A percentile compares a stretch with the other conserved stretches of the same genome.
These are phyloP conservation scores for Globisporangium polare DNA, from an alignment of 352 stramenopile species.

Conservation along the genomic window DNA sequence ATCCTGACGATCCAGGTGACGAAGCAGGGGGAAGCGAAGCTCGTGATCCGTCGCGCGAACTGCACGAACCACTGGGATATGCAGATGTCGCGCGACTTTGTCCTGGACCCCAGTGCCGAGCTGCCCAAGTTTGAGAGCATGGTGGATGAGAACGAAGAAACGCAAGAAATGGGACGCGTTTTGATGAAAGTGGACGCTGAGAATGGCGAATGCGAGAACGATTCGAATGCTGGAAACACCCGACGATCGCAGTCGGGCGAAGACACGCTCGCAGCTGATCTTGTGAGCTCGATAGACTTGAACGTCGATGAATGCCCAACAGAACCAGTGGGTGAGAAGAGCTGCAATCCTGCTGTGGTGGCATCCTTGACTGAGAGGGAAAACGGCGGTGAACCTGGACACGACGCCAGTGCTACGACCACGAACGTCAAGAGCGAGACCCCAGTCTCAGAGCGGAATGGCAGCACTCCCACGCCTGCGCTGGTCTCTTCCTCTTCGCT, in stretches of 20 bases:
- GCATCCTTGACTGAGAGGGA: neutral
- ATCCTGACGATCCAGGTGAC: slow-evolving; percentile 49
- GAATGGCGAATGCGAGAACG: neutral
- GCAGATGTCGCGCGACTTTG: slow-evolving; percentile 18
- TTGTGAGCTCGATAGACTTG: neutral
- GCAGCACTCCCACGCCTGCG: neutral
- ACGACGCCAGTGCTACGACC: neutral
- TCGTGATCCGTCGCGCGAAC: slow-evolving; percentile 52
- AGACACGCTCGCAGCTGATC: neutral
- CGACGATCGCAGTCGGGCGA: slow-evolving; percentile 5
- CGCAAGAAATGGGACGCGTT: neutral
- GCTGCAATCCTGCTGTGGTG: neutral
- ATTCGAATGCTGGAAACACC: neutral
- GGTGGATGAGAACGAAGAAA: neutral
- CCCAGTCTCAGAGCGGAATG: neutral
- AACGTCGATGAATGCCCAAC: neutral
- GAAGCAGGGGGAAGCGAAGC: slow-evolving; percentile 19
- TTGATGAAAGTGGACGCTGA: neutral
- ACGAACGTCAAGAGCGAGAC: neutral
- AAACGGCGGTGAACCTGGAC: neutral
- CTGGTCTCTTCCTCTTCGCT: neutral
- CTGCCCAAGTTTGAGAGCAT: neutral
- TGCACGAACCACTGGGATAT: slow-evolving; percentile 51
- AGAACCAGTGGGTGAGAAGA: neutral
- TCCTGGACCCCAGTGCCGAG: slow-evolving; percentile 11